phyloP scores from a whole-genome alignment of 1,284 basidiomycete species.

The Melanopsichium pennsylvanicum region DNA sequence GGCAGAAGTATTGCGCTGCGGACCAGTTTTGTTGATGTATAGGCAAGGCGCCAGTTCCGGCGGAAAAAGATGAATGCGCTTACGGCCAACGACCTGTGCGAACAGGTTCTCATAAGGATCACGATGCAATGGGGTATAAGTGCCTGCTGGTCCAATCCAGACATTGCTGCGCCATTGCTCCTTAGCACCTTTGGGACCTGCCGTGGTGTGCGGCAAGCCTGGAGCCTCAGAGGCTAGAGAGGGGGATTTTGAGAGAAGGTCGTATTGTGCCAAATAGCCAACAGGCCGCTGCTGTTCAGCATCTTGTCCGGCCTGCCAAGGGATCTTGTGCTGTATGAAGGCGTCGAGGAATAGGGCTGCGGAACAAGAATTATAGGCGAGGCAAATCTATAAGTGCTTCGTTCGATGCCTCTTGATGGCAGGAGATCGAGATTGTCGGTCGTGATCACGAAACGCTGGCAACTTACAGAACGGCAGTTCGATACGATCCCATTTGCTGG shows the following conservation, averaged over 20 bases:
- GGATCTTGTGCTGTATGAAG: conserved; percentile 43
- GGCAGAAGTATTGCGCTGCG: conserved; percentile 43
- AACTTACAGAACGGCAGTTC: conserved; percentile 41
- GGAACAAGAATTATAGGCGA: too few species aligned
- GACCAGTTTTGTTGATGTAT: conserved; percentile 22
- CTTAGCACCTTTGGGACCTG: conserved; percentile 35
- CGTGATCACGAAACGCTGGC: neutral
- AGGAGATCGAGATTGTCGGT: too few species aligned
- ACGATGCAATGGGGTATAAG: conserved; percentile 49
- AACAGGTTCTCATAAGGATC: conserved; percentile 54
- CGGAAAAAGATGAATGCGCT: conserved; percentile 45
- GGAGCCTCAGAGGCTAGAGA: conserved; percentile 39
- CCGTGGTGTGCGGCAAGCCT: conserved; percentile 38
- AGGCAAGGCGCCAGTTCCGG: conserved; percentile 24
- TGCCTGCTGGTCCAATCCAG: conserved; percentile 48
- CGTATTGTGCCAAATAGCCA: conserved; percentile 50
- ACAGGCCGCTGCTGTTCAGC: conserved; percentile 15
- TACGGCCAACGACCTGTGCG: conserved; percentile 46
- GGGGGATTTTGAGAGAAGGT: conserved; percentile 33
- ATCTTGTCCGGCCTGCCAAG: conserved; percentile 9
- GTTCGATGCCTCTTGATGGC: too few species aligned
- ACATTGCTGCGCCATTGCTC: conserved; percentile 53
- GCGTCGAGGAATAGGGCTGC: conserved; percentile 46
- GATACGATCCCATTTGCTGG: conserved; percentile 40
- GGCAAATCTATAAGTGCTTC: too few species aligned